These are phyloP conservation scores for Aspergillus affinis DNA, from an alignment of 495 filamentous ascomycete genomes.

Conservation along the genomic window DNA sequence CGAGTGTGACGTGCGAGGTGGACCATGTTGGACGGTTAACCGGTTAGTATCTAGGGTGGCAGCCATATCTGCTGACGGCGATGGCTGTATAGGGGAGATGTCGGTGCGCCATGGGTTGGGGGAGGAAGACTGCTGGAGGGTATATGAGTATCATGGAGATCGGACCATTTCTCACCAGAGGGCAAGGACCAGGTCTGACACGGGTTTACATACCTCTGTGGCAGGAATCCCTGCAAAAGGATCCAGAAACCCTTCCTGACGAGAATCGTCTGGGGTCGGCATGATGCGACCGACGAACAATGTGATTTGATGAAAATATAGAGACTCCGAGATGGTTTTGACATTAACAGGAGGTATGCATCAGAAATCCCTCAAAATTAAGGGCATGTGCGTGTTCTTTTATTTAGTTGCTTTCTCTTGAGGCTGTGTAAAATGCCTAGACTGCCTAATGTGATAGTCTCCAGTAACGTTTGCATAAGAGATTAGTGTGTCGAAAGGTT, in stretches of 20 bases:
- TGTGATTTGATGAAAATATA: conserved; percentile 8
- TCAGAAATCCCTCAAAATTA: conserved; percentile 7
- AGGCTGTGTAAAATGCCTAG: conserved; percentile 9
- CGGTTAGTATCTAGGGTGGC: conserved; percentile 24
- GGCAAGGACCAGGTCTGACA: background rate
- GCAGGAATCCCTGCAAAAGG: conserved; percentile 17
- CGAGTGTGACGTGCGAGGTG: conserved; percentile 39
- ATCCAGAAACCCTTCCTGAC: conserved; percentile 12
- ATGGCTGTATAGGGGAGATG: conserved; percentile 11
- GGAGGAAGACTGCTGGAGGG: conserved; percentile 6
- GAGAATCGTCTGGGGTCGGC: conserved; percentile 14
- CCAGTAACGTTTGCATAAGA: background rate
- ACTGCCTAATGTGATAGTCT: conserved; percentile 3
- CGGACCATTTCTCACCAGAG: background rate
- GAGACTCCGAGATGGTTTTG: conserved; percentile 3
- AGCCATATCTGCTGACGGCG: conserved; percentile 29
- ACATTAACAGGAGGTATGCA: background rate
- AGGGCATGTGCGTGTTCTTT: conserved; percentile 7
- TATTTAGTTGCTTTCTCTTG: background rate
- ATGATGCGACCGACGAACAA: conserved; percentile 17
- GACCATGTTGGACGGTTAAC: conserved; percentile 34
- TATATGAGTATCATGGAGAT: conserved; percentile 8
- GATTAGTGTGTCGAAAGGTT: background rate
- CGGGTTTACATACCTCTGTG: conserved; percentile 14
- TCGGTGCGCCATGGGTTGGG: conserved; percentile 4